Percentiles rank a stretch among this genome's conserved stretches.
Evolutionary conservation across 306 rosid species (phyloP).

Genomic region (Vicia villosa): DNA sequence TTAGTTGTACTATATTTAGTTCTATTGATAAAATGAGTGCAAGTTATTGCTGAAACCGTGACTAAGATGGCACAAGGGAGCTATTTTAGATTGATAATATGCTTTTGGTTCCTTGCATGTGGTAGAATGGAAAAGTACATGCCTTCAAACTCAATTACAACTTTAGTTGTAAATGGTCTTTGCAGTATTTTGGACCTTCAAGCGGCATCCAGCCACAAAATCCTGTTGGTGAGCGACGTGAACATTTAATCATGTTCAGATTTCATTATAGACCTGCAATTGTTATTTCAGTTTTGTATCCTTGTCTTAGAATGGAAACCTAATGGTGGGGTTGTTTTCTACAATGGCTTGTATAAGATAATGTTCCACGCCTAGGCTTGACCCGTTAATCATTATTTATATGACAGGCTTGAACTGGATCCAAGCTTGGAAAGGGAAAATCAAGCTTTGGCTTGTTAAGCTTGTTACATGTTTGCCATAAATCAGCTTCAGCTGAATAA

Average conservation of each 20-base stretch:
- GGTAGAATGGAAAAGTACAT: constrained; percentile 49
- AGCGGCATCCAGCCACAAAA: constrained; percentile 60
- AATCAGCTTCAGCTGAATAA: constrained; percentile 31
- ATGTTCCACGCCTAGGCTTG: constrained; percentile 36
- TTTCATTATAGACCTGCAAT: constrained; percentile 39
- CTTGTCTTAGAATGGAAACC: constrained; percentile 33
- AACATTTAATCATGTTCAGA: constrained; percentile 45
- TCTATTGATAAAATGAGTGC: constrained; percentile 28
- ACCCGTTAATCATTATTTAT: constrained; percentile 34
- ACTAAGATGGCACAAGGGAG: constrained; percentile 28
- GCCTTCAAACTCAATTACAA: constrained; percentile 48
- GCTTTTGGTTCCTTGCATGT: constrained; percentile 44
- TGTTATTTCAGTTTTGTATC: constrained; percentile 26
- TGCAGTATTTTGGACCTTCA: constrained; percentile 61
- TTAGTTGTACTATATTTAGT: constrained; percentile 7
- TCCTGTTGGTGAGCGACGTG: constrained; percentile 47
- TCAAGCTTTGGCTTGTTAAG: constrained; percentile 33
- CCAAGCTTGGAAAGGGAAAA: constrained; percentile 33
- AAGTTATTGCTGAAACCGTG: constrained; percentile 15
- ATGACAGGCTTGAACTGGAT: constrained; percentile 30
- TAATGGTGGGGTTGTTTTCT: constrained; percentile 24
- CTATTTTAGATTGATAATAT: constrained; percentile 27
- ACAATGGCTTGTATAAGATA: constrained; percentile 30
- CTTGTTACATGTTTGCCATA: constrained; percentile 39
- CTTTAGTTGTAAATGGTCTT: constrained; percentile 56